Evolutionary conservation across 1,139 yeast species (phyloP), one percentile per base, ranked within the genome.

Genomic region (Candida neerlandica): DNA sequence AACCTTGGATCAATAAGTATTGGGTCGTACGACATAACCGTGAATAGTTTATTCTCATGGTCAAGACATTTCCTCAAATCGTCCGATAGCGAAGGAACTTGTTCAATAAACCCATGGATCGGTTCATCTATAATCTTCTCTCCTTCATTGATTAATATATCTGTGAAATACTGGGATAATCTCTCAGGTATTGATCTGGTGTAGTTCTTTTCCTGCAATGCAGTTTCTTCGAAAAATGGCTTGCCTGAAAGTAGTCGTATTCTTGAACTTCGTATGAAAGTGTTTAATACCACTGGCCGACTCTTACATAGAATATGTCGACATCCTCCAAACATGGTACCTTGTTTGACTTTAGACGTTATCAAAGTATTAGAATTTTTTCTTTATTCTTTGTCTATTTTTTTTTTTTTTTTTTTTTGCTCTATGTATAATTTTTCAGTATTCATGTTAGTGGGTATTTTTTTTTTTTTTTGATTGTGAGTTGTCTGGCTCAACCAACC

Each of bases 21-120:
- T 0, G 79, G 78, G 45, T 67, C 68, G 53, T 65, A 67, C 0
- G 73, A 62, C 29, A 75, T 57, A 15, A 72, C 55, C 16, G 64
- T 57, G 38, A 62, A 58, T 19, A 75, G 58, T 46, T 64, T 64
- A 50, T 67, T 70, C 48, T 69, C 62, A 35, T 56, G 58, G 49
- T 73, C 79, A 15, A 71, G 47, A 27, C 64, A 42, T 16, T 43
- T 44, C 6, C 32, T 41, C 40, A 49, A 48, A 10, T 47, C 48
- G 55, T 43, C 49, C 53, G 27, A 52, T 46, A 42, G 66, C 49
- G 30, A 58, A 56, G 40, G 55, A 38, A 49, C 56, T 56, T 38
- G 66, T 51, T 35, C 54, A 6, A 53, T 44, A 23, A 50, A 45
- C 10, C 33, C 33, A 18, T 43, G 46, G 1, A 46, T 45, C 5